Evolutionary conservation across 192 early-diverging fungal species (phyloP).

Genomic region (Kappamyces sp.): DNA sequence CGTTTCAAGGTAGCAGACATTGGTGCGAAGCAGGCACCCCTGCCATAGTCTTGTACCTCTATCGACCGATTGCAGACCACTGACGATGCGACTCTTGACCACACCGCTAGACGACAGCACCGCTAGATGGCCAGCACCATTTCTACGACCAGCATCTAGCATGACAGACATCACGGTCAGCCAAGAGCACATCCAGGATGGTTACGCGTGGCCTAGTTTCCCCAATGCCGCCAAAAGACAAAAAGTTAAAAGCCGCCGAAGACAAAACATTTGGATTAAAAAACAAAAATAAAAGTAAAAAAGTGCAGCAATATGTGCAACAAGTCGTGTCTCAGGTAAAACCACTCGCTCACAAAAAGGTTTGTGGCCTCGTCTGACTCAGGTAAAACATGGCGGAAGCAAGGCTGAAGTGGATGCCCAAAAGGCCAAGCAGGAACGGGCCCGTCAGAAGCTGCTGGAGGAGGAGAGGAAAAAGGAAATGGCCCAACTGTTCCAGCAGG

Average conservation of each 20-base stretch:
- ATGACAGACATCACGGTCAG: too few relatives aligned
- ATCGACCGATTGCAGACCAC: too few relatives aligned
- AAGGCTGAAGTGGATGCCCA: slow-evolving; percentile 59
- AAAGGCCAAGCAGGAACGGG: slow-evolving; percentile 52
- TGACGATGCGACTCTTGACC: too few relatives aligned
- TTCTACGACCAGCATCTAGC: too few relatives aligned
- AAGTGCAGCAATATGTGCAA: slow-evolving; percentile 84
- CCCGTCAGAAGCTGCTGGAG: slow-evolving; percentile 69
- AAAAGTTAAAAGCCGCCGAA: slow-evolving; percentile 77
- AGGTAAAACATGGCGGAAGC: slow-evolving; percentile 38
- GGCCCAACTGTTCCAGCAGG: slow-evolving; percentile 83
- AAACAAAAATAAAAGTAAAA: slow-evolving; percentile 95
- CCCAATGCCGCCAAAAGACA: slow-evolving; percentile 75
- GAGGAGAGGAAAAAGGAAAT: slow-evolving; percentile 87
- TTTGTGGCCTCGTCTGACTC: slow-evolving; percentile 1
- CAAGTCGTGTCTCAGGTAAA: slow-evolving; percentile 79
- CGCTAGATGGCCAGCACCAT: too few relatives aligned
- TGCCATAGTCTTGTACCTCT: too few relatives aligned
- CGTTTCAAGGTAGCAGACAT: too few relatives aligned
- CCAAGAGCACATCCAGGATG: too few relatives aligned
- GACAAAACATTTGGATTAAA: slow-evolving; percentile 99
- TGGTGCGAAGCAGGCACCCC: too few relatives aligned
- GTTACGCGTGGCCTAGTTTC: too few relatives aligned
- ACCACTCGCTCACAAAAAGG: slow-evolving; percentile 26
- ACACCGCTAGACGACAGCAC: too few relatives aligned